Conservation (phyloP, 2,329 filamentous ascomycete species). For the Annulohypoxylon truncatum region DNA sequence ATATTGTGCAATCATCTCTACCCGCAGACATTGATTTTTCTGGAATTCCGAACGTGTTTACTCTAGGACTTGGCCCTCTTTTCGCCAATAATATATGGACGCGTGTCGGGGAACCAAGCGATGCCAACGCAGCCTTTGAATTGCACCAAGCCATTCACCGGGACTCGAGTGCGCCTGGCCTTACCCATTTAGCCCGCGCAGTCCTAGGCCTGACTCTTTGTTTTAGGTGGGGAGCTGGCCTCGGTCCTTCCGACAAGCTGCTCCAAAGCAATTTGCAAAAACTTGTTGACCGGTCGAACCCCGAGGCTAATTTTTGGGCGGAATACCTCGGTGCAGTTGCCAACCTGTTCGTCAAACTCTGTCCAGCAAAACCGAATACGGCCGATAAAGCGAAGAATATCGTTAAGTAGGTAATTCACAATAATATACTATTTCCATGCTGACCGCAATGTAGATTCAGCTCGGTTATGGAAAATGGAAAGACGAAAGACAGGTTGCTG, state of each 20-base stretch:
- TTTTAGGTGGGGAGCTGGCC: slow-evolving; percentile 76
- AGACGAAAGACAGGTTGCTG: slow-evolving; percentile 48
- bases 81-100: slow-evolving; percentile 65
- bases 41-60: slow-evolving; percentile 56
- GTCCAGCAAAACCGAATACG: slow-evolving; percentile 56
- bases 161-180: slow-evolving; percentile 74
- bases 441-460: slow-evolving; percentile 37
- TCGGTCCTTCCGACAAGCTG: slow-evolving; percentile 61
- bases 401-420: slow-evolving; percentile 54
- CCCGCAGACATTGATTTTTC: slow-evolving; percentile 54
- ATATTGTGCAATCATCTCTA: slow-evolving; percentile 56
- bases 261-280: slow-evolving; percentile 57
- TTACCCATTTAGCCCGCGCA: slow-evolving; percentile 78
- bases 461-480: slow-evolving; percentile 36
- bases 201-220: slow-evolving; percentile 77
- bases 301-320: slow-evolving; percentile 63
- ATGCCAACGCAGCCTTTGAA: slow-evolving; percentile 72
- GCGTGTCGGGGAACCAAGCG: slow-evolving; percentile 60
- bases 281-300: slow-evolving; percentile 54
- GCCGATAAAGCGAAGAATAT: slow-evolving; percentile 50
- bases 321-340: slow-evolving; percentile 64
- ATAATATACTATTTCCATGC: neutral
- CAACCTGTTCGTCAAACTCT: slow-evolving; percentile 56
- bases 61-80: slow-evolving; percentile 56
- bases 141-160: slow-evolving; percentile 79